Evolutionary conservation across 495 filamentous ascomycete species (phyloP).

Genomic region (Hypoxylon fragiforme): DNA sequence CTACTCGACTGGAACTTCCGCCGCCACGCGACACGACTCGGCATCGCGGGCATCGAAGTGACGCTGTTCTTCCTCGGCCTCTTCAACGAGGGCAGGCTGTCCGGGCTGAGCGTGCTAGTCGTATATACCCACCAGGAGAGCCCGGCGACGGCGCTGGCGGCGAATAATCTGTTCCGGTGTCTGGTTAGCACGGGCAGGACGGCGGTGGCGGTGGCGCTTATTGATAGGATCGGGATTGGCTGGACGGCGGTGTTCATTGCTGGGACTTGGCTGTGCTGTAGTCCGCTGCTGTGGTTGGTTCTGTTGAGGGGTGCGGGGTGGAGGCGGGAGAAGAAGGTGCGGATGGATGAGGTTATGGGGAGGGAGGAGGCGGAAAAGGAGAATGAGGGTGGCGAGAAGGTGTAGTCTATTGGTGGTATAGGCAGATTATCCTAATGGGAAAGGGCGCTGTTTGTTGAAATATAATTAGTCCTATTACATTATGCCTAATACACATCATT

Average conservation of each 20-base stretch:
- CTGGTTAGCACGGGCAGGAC: slow-evolving; percentile 49
- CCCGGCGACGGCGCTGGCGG: slow-evolving; percentile 51
- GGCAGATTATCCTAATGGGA: no score
- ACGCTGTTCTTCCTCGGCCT: no score
- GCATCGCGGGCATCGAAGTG: slow-evolving; percentile 29
- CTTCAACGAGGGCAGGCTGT: no score
- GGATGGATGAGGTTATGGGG: no score
- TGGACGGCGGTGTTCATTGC: slow-evolving; percentile 52
- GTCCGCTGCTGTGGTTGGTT: slow-evolving; percentile 41
- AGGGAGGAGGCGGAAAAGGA: no score
- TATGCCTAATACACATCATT: no score
- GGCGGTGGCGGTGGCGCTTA: slow-evolving; percentile 46
- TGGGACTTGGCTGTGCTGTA: slow-evolving; percentile 33
- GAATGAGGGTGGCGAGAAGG: no score
- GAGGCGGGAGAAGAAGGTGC: slow-evolving; percentile 36
- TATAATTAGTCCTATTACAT: no score
- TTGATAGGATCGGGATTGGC: slow-evolving; percentile 50
- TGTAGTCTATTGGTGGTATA: no score
- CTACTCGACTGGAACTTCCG: no score
- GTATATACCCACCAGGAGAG: slow-evolving; percentile 42
- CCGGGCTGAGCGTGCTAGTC: slow-evolving; percentile 44
- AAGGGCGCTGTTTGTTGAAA: no score
- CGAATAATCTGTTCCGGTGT: slow-evolving; percentile 53
- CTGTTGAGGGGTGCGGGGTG: slow-evolving; percentile 43
- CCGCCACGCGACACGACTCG: no score